Conservation (phyloP, 2,329 filamentous ascomycete species). For the Alternaria postmessia region DNA sequence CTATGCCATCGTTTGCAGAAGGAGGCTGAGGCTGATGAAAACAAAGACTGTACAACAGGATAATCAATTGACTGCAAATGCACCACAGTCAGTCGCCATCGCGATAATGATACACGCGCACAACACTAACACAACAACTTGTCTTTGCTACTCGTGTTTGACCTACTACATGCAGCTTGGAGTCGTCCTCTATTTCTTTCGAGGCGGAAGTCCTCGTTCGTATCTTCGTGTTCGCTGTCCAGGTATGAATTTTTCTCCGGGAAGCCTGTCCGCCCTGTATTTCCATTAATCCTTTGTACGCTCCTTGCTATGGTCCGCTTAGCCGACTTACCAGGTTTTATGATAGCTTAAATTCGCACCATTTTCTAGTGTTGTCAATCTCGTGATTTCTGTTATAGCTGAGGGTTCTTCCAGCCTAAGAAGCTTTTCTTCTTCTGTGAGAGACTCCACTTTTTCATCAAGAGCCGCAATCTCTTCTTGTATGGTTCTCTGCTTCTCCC, state of each 20-base stretch:
- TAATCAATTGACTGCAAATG: not conserved
- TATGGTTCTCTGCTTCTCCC: constrained; percentile 17
- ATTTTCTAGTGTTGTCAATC: not conserved
- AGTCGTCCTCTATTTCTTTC: not conserved
- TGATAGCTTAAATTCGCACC: not conserved
- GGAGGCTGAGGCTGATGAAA: not conserved
- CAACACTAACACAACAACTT: not conserved
- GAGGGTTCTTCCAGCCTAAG: not conserved
- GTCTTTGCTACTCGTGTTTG: not conserved
- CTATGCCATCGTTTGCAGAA: not conserved
- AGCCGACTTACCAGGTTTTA: not conserved
- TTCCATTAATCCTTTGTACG: not conserved
- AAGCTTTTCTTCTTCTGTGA: constrained; percentile 23
- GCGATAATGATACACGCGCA: not conserved
- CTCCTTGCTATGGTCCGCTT: not conserved
- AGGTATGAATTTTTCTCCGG: not conserved
- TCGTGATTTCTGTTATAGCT: not conserved
- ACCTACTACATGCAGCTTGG: not conserved
- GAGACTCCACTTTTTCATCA: constrained; percentile 21
- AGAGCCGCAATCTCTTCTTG: constrained; percentile 29
- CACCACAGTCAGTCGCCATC: not conserved
- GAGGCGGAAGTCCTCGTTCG: not conserved
- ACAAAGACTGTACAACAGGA: not conserved
- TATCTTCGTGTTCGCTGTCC: not conserved
- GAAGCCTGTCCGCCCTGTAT: not conserved